These are phyloP conservation scores for Microbotryum intermedium DNA, from an alignment of 1,284 basidiomycete species.

Conservation along the genomic window DNA sequence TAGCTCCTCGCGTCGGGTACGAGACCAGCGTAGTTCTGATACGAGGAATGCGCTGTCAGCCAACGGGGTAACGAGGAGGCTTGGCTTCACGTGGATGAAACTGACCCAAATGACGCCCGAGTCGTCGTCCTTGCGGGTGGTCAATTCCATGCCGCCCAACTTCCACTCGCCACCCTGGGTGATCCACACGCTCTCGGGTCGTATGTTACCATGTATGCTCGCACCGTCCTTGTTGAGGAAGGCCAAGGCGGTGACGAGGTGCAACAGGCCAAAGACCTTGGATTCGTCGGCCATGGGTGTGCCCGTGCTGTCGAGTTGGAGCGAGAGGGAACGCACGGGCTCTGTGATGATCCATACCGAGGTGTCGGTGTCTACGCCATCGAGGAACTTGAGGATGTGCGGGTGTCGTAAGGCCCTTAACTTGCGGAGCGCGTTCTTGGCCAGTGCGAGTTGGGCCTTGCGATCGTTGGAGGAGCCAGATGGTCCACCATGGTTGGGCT, in stretches of 20 bases:
- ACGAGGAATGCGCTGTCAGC: background rate
- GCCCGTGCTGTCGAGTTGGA: background rate
- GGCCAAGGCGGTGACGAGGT: constrained; percentile 65
- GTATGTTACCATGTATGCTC: constrained; percentile 81
- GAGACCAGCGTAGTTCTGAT: constrained; percentile 50
- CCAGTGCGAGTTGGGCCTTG: constrained; percentile 57
- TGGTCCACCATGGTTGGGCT: background rate
- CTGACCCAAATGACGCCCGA: constrained; percentile 67
- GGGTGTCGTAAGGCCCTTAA: constrained; percentile 88
- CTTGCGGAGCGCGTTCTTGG: constrained; percentile 84
- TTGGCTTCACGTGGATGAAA: constrained; percentile 10
- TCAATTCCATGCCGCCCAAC: constrained; percentile 83
- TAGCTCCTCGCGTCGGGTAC: constrained; percentile 40
- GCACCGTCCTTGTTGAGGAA: constrained; percentile 77
- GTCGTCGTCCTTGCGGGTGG: constrained; percentile 74
- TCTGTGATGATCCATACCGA: constrained; percentile 91
- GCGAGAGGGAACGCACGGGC: constrained; percentile 65
- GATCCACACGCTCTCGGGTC: constrained; percentile 73
- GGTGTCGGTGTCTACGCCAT: constrained; percentile 62
- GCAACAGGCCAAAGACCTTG: constrained; percentile 22
- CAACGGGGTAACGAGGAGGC: background rate
- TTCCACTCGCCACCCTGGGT: constrained; percentile 92
- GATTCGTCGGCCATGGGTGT: constrained; percentile 4
- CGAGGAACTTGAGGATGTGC: constrained; percentile 89
- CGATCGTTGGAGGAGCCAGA: constrained; percentile 52